These are phyloP conservation scores for Arabidopsis hybrid DNA, from an alignment of 441 rosid genomes.

Conservation along the genomic window DNA sequence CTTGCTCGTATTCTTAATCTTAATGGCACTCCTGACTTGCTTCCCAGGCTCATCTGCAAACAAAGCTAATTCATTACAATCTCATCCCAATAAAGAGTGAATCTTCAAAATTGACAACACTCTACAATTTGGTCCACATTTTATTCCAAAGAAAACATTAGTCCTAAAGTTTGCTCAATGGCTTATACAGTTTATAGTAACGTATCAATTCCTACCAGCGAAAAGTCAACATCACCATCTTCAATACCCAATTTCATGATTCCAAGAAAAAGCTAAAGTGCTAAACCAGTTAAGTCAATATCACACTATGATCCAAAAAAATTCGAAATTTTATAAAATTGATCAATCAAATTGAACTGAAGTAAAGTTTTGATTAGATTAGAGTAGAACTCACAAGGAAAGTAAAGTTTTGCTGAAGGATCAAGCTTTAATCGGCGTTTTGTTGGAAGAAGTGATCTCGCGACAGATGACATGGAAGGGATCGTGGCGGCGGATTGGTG, in stretches of 20 bases:
- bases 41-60: conserved; percentile 89
- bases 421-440: conserved; percentile 90
- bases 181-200: background rate
- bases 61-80: conserved; percentile 8
- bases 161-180: background rate
- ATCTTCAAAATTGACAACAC: conserved; percentile 26
- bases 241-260: conserved; percentile 9
- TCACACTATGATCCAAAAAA: conserved; percentile 16
- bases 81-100: conserved; percentile 3
- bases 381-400: conserved; percentile 68
- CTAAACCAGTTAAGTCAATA: conserved; percentile 15
- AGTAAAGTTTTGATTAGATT: no score
- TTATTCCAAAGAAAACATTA: background rate
- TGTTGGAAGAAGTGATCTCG: conserved; percentile 69
- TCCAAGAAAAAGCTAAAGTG: background rate
- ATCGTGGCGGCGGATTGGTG: conserved; percentile 42
- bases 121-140: background rate
- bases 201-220: background rate
- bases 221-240: conserved; percentile 27
- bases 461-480: conserved; percentile 67
- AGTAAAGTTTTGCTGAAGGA: conserved; percentile 80
- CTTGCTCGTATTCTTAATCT: conserved; percentile 87
- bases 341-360: no score
- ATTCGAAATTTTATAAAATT: no score
- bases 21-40: conserved; percentile 91